Base-by-base conservation (phyloP, 257 asterid genomes). In the Petrea volubilis region DNA sequence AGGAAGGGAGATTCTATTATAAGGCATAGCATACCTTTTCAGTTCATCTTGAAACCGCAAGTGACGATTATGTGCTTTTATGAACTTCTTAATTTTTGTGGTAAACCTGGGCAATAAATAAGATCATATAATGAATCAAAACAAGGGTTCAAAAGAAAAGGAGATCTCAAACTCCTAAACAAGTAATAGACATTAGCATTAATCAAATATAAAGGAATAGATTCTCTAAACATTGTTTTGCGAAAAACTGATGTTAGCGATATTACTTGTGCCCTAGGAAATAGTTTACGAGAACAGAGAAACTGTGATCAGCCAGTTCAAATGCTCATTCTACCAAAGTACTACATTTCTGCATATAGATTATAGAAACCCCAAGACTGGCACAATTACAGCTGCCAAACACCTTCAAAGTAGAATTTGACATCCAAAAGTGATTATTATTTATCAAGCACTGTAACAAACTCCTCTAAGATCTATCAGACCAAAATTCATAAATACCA, bases 11-110 rank as follows among this genome's bases (percentile, higher is more conserved):
- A 28, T 38, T 20, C 47, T 31, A 44, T 25, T 50, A 52, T 31
- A 64, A 74, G 44, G 70, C 51, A 71, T 61, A 73, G 43, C 57
- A 44, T 77, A 80, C 99, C 98, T 91, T 87, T 91, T 94, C 72
- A 94, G 80, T 68, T 94, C 96, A 66, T 84, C 97, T 75, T 91
- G 92, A 70, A 91, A 69, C 36, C 86, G 83, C 71, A 75, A 72
- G 68, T 86, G 89, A 61, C 82, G 95, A 67, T 68, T 88, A 68
- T 94, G 90, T 67, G 90, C 95, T 78, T 89, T 90, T 31, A 83
- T 56, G 75, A 94, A 89, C 84, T 85, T 85, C 89, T 89, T 91
- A 18, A 88, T 77, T 74, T 83, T 86, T 43, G 86, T 55, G 17
- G 83, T 79, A 59, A 88, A 56, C 92, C 97, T 94, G 79, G 55